Base-by-base conservation (phyloP, 2,329 filamentous ascomycete species). In the Fusarium sarcochroum region DNA sequence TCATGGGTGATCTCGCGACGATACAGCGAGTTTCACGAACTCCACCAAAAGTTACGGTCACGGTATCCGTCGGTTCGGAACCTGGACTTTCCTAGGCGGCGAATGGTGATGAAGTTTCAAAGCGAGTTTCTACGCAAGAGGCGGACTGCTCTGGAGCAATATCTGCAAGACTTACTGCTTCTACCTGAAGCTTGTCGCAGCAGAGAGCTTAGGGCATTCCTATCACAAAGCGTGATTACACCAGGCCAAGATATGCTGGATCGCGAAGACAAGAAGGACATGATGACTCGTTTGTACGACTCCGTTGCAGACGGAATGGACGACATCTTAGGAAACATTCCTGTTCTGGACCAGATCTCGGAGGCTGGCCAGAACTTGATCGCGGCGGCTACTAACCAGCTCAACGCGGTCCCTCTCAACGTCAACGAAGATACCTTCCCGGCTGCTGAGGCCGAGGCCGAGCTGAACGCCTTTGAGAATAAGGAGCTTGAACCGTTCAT, bases 231-330 rank as follows among this genome's bases (percentile, higher is more conserved):
- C 61, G 93, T 93, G 37, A 90, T 93, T 42, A 87, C 89, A 5
- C 87, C 87, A 54, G 86, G 87, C 18, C 86, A 89, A 56, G 82
- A 87, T 54, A 70, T 85, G 25, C 79, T 88, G 48, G 86, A 86
- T 51, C 85, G 83, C 8, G 88, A 91, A 54, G 88, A 88, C 73
- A 92, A 92, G 79, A 91, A 87, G 77, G 93, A 98, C 76, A 94
- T 99, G 78, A 96, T 99, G 68, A 94, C 93, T 1, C 90, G 96
- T 6, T 89, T 99, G 47, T 99, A 98, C 81, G 97, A 97, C 77
- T 98, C 95, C 1, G 95, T 99, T 21, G 93, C 95, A 1, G 96
- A 99, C 76, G 96, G 97, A 34, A 97, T 99, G 91, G 96, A 99
- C 77, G 96, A 99, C 73, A 97, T 99, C 55, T 84, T 99, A 5